Percentiles rank a stretch among this genome's conserved stretches.
Evolutionary conservation across 306 rosid species (phyloP).

Genomic region (Malus sieversii): DNA sequence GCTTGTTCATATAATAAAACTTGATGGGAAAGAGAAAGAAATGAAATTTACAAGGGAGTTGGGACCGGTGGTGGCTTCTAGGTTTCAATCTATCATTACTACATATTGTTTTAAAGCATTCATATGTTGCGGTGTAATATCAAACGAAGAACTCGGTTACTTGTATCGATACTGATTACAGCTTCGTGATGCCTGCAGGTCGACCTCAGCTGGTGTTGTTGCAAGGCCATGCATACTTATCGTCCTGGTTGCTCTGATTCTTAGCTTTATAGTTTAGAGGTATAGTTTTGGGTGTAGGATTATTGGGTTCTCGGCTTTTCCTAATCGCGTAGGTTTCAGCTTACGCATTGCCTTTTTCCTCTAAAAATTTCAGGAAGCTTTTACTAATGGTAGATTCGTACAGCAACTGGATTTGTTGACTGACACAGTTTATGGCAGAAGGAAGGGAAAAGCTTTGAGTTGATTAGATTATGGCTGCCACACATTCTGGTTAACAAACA

Average conservation of each 20-base stretch:
- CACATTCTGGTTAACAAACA: too few relatives aligned
- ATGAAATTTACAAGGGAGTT: neutral
- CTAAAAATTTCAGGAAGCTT: too few relatives aligned
- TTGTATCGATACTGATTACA: neutral
- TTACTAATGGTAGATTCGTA: neutral
- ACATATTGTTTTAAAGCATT: neutral
- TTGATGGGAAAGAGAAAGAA: neutral
- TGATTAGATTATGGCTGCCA: too few relatives aligned
- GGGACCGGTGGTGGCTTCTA: neutral
- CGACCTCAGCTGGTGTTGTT: slow-evolving; percentile 50
- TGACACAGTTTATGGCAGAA: neutral
- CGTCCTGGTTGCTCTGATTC: slow-evolving; percentile 28
- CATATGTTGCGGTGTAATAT: neutral
- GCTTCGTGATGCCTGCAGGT: slow-evolving; percentile 39
- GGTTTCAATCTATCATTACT: neutral
- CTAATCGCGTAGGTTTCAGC: neutral
- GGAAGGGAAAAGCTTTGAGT: neutral
- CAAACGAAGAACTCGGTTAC: neutral
- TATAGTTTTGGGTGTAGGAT: slow-evolving; percentile 10
- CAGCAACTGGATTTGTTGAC: neutral
- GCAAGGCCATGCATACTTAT: slow-evolving; percentile 33
- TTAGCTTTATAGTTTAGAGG: slow-evolving; percentile 43
- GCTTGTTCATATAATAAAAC: too few relatives aligned
- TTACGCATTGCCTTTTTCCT: neutral
- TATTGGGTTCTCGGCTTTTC: neutral